Conservation (phyloP, 345 rosid species). For the Salix purpurea region DNA sequence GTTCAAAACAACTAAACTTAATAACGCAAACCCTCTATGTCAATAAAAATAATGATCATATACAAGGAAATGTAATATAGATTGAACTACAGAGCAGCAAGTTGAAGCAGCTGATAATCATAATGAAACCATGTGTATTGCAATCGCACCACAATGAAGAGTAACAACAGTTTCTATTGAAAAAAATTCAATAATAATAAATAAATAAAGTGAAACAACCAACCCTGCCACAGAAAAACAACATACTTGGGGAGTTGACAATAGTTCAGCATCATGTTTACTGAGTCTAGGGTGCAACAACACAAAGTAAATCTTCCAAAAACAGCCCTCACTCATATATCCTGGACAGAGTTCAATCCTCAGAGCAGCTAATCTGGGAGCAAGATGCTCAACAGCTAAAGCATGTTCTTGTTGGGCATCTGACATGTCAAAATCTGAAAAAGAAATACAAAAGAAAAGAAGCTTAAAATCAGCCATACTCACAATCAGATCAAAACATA, state of each 20-base stretch:
- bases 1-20: background rate
- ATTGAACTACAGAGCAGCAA: background rate
- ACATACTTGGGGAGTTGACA: slow-evolving; percentile 76
- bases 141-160: background rate
- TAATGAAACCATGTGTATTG: too few species aligned
- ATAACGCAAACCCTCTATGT: background rate
- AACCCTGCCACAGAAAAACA: background rate
- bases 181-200: background rate
- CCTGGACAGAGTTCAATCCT: slow-evolving; percentile 89
- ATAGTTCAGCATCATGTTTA: slow-evolving; percentile 66
- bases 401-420: slow-evolving; percentile 95
- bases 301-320: slow-evolving; percentile 95
- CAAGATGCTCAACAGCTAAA: slow-evolving; percentile 72
- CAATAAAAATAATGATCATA: background rate
- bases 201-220: background rate
- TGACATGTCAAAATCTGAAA: slow-evolving; percentile 81
- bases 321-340: slow-evolving; percentile 80
- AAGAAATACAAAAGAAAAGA: background rate
- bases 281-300: slow-evolving; percentile 78
- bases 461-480: background rate
- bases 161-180: background rate
- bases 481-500: background rate
- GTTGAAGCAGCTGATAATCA: background rate
- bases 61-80: background rate
- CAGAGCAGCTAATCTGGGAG: slow-evolving; percentile 74